Conservation (phyloP, 2,329 filamentous ascomycete genomes). For the Diaporthe australafricana region DNA sequence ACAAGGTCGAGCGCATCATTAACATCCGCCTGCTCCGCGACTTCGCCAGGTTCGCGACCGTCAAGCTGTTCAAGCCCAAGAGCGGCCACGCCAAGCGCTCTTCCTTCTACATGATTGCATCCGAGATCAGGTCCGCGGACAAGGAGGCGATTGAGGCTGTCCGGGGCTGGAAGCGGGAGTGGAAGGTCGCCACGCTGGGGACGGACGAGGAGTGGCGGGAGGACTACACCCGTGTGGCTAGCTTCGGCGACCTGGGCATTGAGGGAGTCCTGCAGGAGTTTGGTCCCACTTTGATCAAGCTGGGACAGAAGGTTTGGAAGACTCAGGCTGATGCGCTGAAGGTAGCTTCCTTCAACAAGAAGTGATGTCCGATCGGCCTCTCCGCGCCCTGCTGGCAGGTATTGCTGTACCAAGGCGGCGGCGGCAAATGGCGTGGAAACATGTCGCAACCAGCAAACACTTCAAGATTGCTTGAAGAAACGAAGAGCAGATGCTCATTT, state of each 20-base stretch:
- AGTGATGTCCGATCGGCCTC: not conserved
- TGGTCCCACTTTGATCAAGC: conserved; percentile 46
- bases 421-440: too few relatives aligned
- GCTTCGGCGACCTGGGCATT: conserved; percentile 18
- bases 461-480: too few relatives aligned
- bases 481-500: too few relatives aligned
- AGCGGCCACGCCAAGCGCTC: conserved; percentile 54
- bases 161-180: conserved; percentile 53
- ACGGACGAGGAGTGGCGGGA: conserved; percentile 41
- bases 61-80: conserved; percentile 59
- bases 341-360: conserved; percentile 43
- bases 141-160: conserved; percentile 50
- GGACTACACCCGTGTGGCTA: not conserved
- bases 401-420: too few relatives aligned
- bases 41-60: conserved; percentile 54
- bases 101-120: conserved; percentile 66
- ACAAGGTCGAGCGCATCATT: conserved; percentile 57
- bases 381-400: too few relatives aligned
- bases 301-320: conserved; percentile 50
- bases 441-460: too few relatives aligned
- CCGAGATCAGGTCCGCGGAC: conserved; percentile 49
- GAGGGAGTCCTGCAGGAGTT: conserved; percentile 50
- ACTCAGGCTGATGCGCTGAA: conserved; percentile 48
- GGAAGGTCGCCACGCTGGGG: conserved; percentile 53
- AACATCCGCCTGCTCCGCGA: conserved; percentile 51